Conservation (phyloP, 2,329 filamentous ascomycete genomes). For the Fusarium sp. region DNA sequence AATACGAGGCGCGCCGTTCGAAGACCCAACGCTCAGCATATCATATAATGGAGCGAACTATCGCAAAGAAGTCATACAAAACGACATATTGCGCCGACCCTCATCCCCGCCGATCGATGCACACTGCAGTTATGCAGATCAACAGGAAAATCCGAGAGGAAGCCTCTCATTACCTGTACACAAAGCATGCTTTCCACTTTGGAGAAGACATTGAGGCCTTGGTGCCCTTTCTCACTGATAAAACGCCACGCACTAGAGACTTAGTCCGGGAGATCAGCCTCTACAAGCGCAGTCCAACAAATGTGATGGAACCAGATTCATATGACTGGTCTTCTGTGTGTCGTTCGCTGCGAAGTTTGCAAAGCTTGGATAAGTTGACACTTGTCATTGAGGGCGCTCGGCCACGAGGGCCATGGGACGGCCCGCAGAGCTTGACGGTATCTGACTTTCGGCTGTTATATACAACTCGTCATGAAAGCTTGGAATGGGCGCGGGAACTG, state of each 20-base stretch:
- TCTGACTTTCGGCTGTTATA: slow-evolving; percentile 57
- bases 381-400: slow-evolving; percentile 65
- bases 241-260: slow-evolving; percentile 57
- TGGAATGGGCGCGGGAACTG: slow-evolving; percentile 67
- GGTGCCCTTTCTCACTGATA: slow-evolving; percentile 65
- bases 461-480: slow-evolving; percentile 55
- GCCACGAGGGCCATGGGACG: slow-evolving; percentile 59
- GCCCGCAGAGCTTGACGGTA: slow-evolving; percentile 54
- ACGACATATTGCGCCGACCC: slow-evolving; percentile 60
- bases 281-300: slow-evolving; percentile 63
- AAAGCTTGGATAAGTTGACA: slow-evolving; percentile 53
- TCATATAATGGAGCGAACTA: slow-evolving; percentile 50
- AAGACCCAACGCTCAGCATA: slow-evolving; percentile 48
- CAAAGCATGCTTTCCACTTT: slow-evolving; percentile 65
- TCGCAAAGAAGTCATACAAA: slow-evolving; percentile 52
- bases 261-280: slow-evolving; percentile 60
- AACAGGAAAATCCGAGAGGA: slow-evolving; percentile 62
- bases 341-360: slow-evolving; percentile 52
- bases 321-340: slow-evolving; percentile 65
- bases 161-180: slow-evolving; percentile 64
- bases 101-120: slow-evolving; percentile 42
- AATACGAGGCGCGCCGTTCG: slow-evolving; percentile 29
- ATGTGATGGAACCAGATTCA: slow-evolving; percentile 41
- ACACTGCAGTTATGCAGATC: slow-evolving; percentile 56
- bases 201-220: slow-evolving; percentile 67